Evolutionary conservation across 768 basidiomycete species (phyloP), one percentile per base, ranked within the genome.

Genomic region (Pulveroboletus ravenelii): DNA sequence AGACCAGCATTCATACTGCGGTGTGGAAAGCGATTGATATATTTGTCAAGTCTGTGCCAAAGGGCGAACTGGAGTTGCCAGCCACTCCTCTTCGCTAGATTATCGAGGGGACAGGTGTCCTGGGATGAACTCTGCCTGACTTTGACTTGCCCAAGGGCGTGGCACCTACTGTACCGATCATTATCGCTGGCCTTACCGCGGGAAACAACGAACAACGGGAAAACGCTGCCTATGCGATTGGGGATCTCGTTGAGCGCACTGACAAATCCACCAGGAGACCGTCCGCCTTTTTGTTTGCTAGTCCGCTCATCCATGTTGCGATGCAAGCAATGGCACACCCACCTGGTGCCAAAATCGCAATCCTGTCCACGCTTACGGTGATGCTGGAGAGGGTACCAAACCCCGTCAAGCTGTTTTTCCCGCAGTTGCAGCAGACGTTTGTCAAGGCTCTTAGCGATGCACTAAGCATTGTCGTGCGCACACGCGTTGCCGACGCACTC

Each of bases 331-430:
- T 86, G 37, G 84, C 88, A 0, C 89, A 92, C 93, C n/a, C 96
- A 8, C 89, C 94, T 1, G 89, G 85, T 18, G 93, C 97, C 68
- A 97, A 98, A 72, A 82, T 82, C 4, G 93, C 87, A 13, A 94
- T 99, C 57, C 78, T 99, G 30, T 80, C 79, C 31, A 90, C 94
- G 6, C 78, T 99, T 44, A 81, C 84, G 0, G 81, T 84, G 18
- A 90, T 97, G 82, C 75, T 98, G 38, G 82, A 84, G 55, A 78
- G 81, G 40, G 93, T 96, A 20, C 93, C 95, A 0, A 73, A 77
- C 4, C 89, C 95, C 58, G 92, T 98, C 59, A 91, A 89, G 67
- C 95, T 94, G 3, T 98, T 98, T 84, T 97, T 97, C 79, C 96
- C 95, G 2, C 96, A 98, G 61, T 72, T 98, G 31, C 95, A 97